Base-by-base conservation (phyloP, 352 stramenopile species). In the Phytophthora agathidicida region DNA sequence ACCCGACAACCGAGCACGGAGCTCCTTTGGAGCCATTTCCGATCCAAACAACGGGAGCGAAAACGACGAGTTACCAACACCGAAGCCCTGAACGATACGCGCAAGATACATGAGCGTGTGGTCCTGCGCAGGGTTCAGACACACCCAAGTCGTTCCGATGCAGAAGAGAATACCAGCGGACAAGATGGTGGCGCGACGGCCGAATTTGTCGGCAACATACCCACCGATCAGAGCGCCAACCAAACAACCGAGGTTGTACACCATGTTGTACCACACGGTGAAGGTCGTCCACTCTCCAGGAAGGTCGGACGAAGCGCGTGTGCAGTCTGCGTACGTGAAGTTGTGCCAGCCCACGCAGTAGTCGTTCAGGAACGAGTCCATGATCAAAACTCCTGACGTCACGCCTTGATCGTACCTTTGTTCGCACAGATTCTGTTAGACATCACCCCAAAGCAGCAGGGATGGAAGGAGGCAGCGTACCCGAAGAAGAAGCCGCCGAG, bases 241-340 rank as follows among this genome's bases (percentile, higher is more conserved):
- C 0, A 77, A 45, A 39, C 68, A 74, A 10, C 68, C 64, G 20
- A 77, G 60, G 60, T 74, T 74, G 64, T 77, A 77, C 2, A 65
- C 41, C 54, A 77, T 72, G 58, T 68, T 66, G 56, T 70, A 75
- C 52, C 57, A 68, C n/a, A 60, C 65, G 8, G 44, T 68, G 44
- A 76, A 76, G 20, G 31, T 71, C 7, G 56, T 60, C 70, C 70
- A 79, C 22, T 65, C 51, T 6, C 36, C 50, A 13, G 61, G 66
- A 4, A 72, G 44, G 10, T 72, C 57, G 5, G 32, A 51, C 4
- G 52, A 46, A 6, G 41, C 47, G 3, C 48, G 24, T 17, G 47
- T 73, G 61, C 71, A 80, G 10, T 67, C 35, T 0, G 39, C 31
- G 36, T 68, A 68, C 10, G 63, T 72, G 35, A 71, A 75, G 56